Conservation (phyloP, 2,329 filamentous ascomycete genomes). For the Helicocarpus griseus region DNA sequence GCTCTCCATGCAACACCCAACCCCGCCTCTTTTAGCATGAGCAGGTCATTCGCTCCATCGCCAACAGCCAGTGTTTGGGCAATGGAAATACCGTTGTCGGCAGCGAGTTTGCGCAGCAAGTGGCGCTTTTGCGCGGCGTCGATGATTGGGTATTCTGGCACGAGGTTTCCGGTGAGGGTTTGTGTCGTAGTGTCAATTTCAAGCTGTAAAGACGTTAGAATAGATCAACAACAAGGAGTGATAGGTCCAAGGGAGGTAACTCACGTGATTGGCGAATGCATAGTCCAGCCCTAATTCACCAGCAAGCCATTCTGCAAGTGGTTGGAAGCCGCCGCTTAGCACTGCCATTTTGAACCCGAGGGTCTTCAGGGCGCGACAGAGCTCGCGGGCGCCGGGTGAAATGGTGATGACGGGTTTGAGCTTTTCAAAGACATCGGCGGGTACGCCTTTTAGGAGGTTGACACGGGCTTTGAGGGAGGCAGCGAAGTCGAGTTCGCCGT, state of each 20-base stretch:
- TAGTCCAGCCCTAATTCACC: slow-evolving; percentile 73
- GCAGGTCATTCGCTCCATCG: slow-evolving; percentile 56
- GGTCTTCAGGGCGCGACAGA: slow-evolving; percentile 64
- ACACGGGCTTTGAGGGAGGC: slow-evolving; percentile 73
- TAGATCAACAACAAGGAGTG: background rate
- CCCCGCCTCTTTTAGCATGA: slow-evolving; percentile 54
- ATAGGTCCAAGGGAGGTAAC: slow-evolving; percentile 10
- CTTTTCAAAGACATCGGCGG: slow-evolving; percentile 66
- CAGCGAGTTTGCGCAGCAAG: slow-evolving; percentile 46
- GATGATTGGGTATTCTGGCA: slow-evolving; percentile 46
- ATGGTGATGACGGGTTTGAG: slow-evolving; percentile 67
- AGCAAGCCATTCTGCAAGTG: slow-evolving; percentile 79
- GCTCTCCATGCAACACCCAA: slow-evolving; percentile 55
- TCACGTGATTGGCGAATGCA: slow-evolving; percentile 74
- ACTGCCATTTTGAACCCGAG: slow-evolving; percentile 84
- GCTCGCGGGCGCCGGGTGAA: slow-evolving; percentile 66
- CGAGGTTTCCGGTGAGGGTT: slow-evolving; percentile 49
- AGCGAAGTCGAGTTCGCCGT: slow-evolving; percentile 88
- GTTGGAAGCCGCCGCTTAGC: slow-evolving; percentile 83
- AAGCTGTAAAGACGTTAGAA: slow-evolving; percentile 27
- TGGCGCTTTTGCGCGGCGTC: slow-evolving; percentile 49
- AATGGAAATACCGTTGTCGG: slow-evolving; percentile 43
- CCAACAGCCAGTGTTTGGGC: slow-evolving; percentile 50
- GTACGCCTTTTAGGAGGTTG: slow-evolving; percentile 68
- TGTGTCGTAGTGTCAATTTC: slow-evolving; percentile 38